These are phyloP conservation scores for Eucalyptus viminalis DNA, from an alignment of 345 rosid genomes.

Conservation along the genomic window DNA sequence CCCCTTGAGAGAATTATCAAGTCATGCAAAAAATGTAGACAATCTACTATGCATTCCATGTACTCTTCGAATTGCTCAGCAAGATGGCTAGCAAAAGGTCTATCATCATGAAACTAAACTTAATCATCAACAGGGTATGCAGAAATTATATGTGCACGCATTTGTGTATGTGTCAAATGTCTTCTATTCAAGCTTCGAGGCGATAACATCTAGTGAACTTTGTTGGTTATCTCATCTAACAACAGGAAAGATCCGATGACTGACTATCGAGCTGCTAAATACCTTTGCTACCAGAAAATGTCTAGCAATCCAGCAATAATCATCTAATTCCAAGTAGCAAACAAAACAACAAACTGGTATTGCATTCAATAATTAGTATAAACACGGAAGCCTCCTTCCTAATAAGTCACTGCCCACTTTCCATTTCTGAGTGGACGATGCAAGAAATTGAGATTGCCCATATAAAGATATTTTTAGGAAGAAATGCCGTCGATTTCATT, in stretches of 20 bases:
- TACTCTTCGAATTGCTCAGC: background rate
- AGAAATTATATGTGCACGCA: background rate
- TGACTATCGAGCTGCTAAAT: background rate
- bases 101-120: background rate
- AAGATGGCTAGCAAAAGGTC: background rate
- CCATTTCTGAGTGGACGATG: no score
- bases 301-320: no score
- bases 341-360: no score
- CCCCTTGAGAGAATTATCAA: background rate
- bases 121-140: background rate
- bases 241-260: background rate
- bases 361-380: no score
- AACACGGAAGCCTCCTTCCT: no score
- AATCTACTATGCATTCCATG: background rate
- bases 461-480: no score
- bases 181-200: background rate
- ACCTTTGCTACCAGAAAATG: background rate
- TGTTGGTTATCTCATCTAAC: background rate
- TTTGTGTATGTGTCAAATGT: background rate
- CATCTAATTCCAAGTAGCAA: no score
- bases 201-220: background rate
- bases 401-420: no score
- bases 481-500: no score
- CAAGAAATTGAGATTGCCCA: no score
- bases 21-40: background rate